phyloP scores from a whole-genome alignment of 164 flowering plant species.

The Aristolochia californica region DNA sequence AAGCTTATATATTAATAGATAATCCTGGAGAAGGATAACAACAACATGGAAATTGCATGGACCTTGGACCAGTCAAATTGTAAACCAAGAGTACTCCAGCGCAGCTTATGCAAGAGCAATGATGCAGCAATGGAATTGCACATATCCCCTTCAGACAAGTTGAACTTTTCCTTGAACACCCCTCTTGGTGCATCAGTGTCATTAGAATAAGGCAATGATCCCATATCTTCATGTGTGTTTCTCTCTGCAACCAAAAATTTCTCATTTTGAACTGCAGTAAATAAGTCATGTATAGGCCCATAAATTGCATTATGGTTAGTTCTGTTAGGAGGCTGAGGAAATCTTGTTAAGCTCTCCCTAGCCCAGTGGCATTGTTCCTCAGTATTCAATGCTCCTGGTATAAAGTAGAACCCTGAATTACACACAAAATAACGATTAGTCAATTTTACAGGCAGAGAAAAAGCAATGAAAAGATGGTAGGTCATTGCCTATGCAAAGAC shows the following conservation, averaged over 20 bases:
- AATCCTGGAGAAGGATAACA: too few species aligned
- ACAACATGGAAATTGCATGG: constrained; percentile 1
- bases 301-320: constrained; percentile 83
- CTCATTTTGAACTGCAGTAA: constrained; percentile 42
- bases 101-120: constrained; percentile 61
- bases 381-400: constrained; percentile 71
- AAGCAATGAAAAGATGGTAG: not conserved
- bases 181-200: constrained; percentile 25
- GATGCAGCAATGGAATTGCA: constrained; percentile 51
- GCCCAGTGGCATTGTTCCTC: constrained; percentile 83
- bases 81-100: constrained; percentile 97
- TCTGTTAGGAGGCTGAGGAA: constrained; percentile 94
- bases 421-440: constrained; percentile 1
- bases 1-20: too few species aligned
- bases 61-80: constrained; percentile 99
- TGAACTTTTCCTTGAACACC: constrained; percentile 28
- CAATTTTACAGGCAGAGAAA: not conserved
- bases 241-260: constrained; percentile 42
- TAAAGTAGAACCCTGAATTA: constrained; percentile 76
- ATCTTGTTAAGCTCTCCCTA: constrained; percentile 64
- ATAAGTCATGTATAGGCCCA: constrained; percentile 60
- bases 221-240: constrained; percentile 7
- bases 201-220: constrained; percentile 8
- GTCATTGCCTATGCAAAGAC: too few species aligned
- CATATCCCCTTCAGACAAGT: constrained; percentile 22